Conservation (phyloP, 2,329 filamentous ascomycete genomes). For the Fonsecaea nubica region DNA sequence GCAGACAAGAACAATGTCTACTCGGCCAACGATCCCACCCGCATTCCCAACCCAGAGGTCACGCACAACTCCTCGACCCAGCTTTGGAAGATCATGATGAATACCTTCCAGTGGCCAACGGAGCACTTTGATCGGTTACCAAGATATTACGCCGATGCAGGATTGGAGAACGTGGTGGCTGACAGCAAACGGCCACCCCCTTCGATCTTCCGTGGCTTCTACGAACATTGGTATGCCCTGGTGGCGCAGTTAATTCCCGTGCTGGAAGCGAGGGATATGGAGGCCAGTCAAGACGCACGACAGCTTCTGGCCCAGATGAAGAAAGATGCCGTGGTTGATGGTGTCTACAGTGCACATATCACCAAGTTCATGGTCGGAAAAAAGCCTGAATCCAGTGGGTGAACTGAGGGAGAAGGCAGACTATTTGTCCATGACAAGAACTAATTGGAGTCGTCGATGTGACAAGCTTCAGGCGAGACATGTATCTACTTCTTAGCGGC, state of each 20-base stretch:
- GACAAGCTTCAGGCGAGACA: background rate
- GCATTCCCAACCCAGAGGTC: constrained; percentile 14
- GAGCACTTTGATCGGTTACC: constrained; percentile 18
- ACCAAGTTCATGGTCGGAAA: constrained; percentile 20
- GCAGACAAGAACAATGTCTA: constrained; percentile 35
- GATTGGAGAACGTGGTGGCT: constrained; percentile 12
- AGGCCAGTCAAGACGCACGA: constrained; percentile 15
- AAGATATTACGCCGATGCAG: constrained; percentile 19
- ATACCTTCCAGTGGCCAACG: constrained; percentile 21
- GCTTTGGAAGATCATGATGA: constrained; percentile 24
- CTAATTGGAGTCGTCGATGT: background rate
- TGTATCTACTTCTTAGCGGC: too few species aligned
- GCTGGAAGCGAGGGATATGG: constrained; percentile 19
- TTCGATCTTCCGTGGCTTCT: constrained; percentile 21
- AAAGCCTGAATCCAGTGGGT: constrained; percentile 6
- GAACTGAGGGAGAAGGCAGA: background rate
- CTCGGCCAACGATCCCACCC: constrained; percentile 9
- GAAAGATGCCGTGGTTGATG: constrained; percentile 16
- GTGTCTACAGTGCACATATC: constrained; percentile 26
- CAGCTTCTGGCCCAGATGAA: constrained; percentile 20
- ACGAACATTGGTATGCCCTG: constrained; percentile 25
- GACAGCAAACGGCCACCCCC: constrained; percentile 19
- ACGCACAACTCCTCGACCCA: constrained; percentile 23
- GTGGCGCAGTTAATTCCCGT: constrained; percentile 19
- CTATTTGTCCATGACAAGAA: background rate